Conservation (phyloP, 495 filamentous ascomycete genomes). For the Penicilliopsis zonata region DNA sequence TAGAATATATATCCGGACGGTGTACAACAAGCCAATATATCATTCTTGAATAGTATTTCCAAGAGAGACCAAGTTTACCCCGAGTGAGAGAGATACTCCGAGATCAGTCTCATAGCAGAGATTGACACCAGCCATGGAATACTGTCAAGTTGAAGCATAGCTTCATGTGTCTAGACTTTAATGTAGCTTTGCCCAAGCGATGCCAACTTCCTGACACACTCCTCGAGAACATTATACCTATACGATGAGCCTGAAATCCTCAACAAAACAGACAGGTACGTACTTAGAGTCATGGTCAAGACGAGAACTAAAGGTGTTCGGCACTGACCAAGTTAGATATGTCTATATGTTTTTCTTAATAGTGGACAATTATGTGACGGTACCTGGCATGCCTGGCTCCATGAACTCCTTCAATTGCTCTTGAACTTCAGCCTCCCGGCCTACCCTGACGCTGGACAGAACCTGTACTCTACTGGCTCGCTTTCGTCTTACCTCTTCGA, state of each 20-base stretch:
- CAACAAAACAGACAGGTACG: not conserved
- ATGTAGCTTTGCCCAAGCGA: too few species aligned
- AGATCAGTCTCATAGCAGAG: too few species aligned
- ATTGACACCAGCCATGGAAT: too few species aligned
- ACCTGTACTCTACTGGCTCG: slow-evolving; percentile 25
- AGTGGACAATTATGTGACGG: too few species aligned
- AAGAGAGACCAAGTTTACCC: too few species aligned
- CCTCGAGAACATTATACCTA: not conserved
- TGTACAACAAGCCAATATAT: too few species aligned
- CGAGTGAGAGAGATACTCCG: too few species aligned
- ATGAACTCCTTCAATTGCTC: slow-evolving; percentile 6
- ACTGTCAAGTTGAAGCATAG: too few species aligned
- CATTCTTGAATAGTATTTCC: too few species aligned
- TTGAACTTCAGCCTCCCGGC: slow-evolving; percentile 7
- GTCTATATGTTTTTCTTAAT: too few species aligned
- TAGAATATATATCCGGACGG: too few species aligned
- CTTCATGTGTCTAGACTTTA: too few species aligned
- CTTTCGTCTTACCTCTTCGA: slow-evolving; percentile 21
- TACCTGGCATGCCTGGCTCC: slow-evolving; percentile 1
- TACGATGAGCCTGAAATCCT: not conserved
- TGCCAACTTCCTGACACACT: not conserved
- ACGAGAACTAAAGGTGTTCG: not conserved
- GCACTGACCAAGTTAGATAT: not conserved
- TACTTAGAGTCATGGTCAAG: not conserved
- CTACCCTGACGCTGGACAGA: slow-evolving; percentile 11